These are phyloP conservation scores for Fusarium avenaceum DNA, from an alignment of 2,329 filamentous ascomycete species.

Conservation along the genomic window DNA sequence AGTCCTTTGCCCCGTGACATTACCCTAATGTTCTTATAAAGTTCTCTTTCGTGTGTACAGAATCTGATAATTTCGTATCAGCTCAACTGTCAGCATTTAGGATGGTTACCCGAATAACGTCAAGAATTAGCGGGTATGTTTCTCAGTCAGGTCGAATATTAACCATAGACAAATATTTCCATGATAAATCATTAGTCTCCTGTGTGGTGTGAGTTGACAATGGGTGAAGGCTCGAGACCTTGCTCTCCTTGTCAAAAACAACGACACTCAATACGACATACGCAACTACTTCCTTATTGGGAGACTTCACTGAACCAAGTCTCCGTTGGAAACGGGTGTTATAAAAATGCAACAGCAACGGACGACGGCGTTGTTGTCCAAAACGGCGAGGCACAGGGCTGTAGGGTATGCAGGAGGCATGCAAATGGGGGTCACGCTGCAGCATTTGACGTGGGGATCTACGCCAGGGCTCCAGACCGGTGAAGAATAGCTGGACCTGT, in stretches of 20 bases:
- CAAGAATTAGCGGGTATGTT: too few relatives aligned
- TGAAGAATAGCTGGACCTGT: constrained; percentile 42
- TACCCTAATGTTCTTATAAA: too few relatives aligned
- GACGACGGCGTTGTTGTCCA: constrained; percentile 26
- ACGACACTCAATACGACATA: not conserved
- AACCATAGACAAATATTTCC: too few relatives aligned
- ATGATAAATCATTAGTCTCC: too few relatives aligned
- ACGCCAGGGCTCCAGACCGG: constrained; percentile 46
- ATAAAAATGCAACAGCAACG: constrained; percentile 15
- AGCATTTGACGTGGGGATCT: constrained; percentile 39
- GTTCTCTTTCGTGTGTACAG: too few relatives aligned
- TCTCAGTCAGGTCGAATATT: too few relatives aligned
- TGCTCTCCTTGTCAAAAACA: not conserved
- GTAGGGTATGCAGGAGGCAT: constrained; percentile 29
- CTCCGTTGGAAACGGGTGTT: constrained; percentile 2
- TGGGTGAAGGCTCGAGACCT: not conserved
- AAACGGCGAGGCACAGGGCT: constrained; percentile 36
- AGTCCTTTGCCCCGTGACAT: too few relatives aligned
- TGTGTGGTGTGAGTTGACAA: not conserved
- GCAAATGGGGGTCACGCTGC: constrained; percentile 34
- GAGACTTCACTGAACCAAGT: not conserved
- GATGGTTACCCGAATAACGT: too few relatives aligned
- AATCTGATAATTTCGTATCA: too few relatives aligned
- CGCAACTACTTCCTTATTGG: not conserved
- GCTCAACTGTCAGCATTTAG: too few relatives aligned